A percentile compares a stretch with the other conserved stretches of the same genome.
Conservation (phyloP, 345 rosid genomes). For the Bruguiera gymnorhiza region DNA sequence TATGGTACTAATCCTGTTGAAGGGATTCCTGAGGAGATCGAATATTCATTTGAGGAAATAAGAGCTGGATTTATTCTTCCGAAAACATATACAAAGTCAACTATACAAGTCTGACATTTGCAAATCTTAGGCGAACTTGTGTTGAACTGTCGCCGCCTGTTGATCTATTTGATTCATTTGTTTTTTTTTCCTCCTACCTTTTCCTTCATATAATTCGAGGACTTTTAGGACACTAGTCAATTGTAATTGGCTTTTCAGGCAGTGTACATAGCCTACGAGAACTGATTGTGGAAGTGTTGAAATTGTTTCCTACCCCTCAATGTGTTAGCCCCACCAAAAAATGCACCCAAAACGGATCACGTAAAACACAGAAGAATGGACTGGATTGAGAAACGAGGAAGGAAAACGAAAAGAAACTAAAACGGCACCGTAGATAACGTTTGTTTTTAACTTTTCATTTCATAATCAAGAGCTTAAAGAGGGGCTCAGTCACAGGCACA, state of each 20-base stretch:
- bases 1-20: conserved; percentile 15
- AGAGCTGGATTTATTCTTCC: conserved; percentile 38
- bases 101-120: conserved; percentile 10
- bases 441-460: conserved; percentile 4
- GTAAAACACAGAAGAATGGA: no score
- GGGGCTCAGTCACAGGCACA: not conserved
- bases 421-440: conserved; percentile 10
- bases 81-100: conserved; percentile 28
- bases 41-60: conserved; percentile 48
- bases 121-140: not conserved
- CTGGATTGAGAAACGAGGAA: not conserved
- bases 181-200: not conserved
- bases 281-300: no score
- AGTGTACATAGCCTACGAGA: no score
- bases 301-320: not conserved
- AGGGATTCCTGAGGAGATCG: conserved; percentile 14
- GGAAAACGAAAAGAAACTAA: not conserved
- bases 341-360: no score
- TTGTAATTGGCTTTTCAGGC: conserved; percentile 45
- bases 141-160: not conserved
- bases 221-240: conserved; percentile 38
- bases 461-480: not conserved
- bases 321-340: not conserved
- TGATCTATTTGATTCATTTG: not conserved
- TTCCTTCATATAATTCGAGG: not conserved